These are phyloP conservation scores for Penicillium steckii DNA, from an alignment of 495 filamentous ascomycete genomes.

Conservation along the genomic window DNA sequence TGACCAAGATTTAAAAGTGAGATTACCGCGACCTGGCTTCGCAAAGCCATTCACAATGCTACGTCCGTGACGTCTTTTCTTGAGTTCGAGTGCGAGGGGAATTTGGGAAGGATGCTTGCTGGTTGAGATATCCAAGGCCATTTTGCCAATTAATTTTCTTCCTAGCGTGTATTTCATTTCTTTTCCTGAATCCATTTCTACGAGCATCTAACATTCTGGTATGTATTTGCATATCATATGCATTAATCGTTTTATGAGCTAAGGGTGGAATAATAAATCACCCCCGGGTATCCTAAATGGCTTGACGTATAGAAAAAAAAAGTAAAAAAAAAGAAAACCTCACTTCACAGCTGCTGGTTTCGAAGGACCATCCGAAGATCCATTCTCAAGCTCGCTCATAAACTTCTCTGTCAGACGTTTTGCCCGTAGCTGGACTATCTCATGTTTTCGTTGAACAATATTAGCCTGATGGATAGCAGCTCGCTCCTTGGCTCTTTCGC, in stretches of 20 bases:
- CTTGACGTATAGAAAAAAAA: no score
- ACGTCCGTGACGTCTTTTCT: background rate
- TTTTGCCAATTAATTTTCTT: background rate
- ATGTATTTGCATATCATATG: background rate
- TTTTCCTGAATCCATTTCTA: background rate
- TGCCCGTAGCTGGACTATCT: slow-evolving; percentile 38
- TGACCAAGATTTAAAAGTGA: background rate
- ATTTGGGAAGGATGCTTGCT: background rate
- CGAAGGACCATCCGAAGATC: background rate
- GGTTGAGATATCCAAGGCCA: background rate
- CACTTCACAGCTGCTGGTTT: background rate
- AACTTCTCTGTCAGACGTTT: slow-evolving; percentile 68
- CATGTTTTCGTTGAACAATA: background rate
- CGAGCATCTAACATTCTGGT: background rate
- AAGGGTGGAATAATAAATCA: background rate
- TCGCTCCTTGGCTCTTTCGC: slow-evolving; percentile 35
- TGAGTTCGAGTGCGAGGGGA: background rate
- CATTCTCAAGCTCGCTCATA: slow-evolving; percentile 47
- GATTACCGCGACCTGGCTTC: background rate
- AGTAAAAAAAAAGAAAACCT: background rate
- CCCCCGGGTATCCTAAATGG: background rate
- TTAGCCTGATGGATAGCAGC: background rate
- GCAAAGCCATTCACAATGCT: background rate
- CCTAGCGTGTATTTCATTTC: background rate
- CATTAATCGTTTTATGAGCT: background rate